A percentile compares a stretch with the other conserved stretches of the same genome.
These are phyloP conservation scores for Eutypella sp. DNA, from an alignment of 2,329 filamentous ascomycete species.

Conservation along the genomic window DNA sequence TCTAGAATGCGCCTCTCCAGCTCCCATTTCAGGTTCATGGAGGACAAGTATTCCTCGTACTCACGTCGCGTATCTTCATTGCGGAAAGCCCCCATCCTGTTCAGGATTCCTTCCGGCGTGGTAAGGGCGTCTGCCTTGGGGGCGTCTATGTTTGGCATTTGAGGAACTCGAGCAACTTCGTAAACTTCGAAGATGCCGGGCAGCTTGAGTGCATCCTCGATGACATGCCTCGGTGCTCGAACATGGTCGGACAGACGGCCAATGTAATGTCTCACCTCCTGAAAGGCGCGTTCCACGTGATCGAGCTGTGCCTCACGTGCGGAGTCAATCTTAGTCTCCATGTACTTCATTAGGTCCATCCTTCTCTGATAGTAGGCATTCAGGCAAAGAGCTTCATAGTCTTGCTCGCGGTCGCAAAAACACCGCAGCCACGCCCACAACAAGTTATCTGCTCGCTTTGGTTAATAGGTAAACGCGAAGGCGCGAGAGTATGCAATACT, in stretches of 20 bases:
- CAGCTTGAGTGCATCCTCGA: constrained; percentile 28
- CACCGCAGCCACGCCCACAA: not conserved
- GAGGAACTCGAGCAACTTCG: constrained; percentile 18
- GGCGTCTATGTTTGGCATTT: not conserved
- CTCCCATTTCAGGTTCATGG: constrained; percentile 23
- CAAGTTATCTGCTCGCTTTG: not conserved
- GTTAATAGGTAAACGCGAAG: not conserved
- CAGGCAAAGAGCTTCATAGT: not conserved
- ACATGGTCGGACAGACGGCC: constrained; percentile 41
- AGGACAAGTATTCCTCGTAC: constrained; percentile 10
- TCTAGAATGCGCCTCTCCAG: constrained; percentile 19
- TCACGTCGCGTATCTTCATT: constrained; percentile 4
- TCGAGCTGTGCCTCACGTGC: not conserved
- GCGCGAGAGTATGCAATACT: not conserved
- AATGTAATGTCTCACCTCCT: constrained; percentile 33
- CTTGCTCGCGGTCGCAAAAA: not conserved
- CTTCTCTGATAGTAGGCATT: not conserved
- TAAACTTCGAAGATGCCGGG: constrained; percentile 27
- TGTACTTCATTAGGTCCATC: not conserved
- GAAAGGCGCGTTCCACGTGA: too few species aligned
- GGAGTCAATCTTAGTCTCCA: constrained; percentile 6
- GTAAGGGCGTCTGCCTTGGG: constrained; percentile 24
- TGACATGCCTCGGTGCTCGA: constrained; percentile 32
- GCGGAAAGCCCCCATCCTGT: constrained; percentile 27
- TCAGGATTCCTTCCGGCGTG: constrained; percentile 26